Evolutionary conservation across 257 asterid species (phyloP).

Genomic region (Sherardia arvensis): DNA sequence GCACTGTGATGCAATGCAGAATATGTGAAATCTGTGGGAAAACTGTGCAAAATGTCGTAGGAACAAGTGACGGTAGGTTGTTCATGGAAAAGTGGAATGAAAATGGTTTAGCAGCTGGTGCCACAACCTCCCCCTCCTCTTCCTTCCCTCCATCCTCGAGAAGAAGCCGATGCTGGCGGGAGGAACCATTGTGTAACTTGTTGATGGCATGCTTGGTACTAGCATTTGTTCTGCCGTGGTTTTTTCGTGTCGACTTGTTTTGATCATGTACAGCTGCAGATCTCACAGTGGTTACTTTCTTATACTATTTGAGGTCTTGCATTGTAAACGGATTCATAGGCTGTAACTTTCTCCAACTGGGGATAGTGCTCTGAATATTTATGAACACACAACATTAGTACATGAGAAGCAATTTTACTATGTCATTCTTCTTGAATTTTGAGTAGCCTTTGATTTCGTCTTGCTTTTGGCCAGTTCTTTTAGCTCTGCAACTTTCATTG

Average conservation of each 20-base stretch:
- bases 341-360: background rate
- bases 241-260: slow-evolving; percentile 60
- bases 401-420: slow-evolving; percentile 38
- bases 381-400: slow-evolving; percentile 5
- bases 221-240: slow-evolving; percentile 74
- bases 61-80: slow-evolving; percentile 32
- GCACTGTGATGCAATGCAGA: slow-evolving; percentile 27
- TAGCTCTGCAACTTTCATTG: slow-evolving; percentile 52
- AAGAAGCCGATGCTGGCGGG: slow-evolving; percentile 44
- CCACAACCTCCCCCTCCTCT: background rate
- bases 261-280: slow-evolving; percentile 6
- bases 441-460: slow-evolving; percentile 67
- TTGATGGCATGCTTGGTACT: slow-evolving; percentile 68
- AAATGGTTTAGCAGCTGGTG: slow-evolving; percentile 11
- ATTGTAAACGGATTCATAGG: background rate
- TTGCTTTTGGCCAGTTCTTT: slow-evolving; percentile 61
- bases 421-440: slow-evolving; percentile 57
- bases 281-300: background rate
- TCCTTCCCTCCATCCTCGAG: slow-evolving; percentile 12
- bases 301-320: background rate
- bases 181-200: slow-evolving; percentile 65
- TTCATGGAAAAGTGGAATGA: slow-evolving; percentile 79
- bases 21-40: slow-evolving; percentile 73
- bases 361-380: background rate
- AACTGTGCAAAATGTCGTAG: slow-evolving; percentile 47